Evolutionary conservation across 2,329 filamentous ascomycete species (phyloP).

Genomic region (Alternaria longipes): DNA sequence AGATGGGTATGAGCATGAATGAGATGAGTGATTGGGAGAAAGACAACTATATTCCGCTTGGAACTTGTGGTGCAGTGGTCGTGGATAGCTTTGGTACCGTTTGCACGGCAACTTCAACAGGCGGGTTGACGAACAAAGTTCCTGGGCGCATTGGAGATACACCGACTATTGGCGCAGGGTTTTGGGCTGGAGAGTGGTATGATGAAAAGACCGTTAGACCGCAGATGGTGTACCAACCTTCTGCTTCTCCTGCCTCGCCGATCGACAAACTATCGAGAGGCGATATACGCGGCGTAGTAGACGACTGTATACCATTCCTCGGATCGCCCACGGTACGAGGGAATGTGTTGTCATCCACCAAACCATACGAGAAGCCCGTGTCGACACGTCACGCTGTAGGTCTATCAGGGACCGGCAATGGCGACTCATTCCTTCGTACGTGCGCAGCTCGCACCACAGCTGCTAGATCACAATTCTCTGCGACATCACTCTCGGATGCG

Average conservation of each 20-base stretch:
- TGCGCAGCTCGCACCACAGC: conserved; percentile 76
- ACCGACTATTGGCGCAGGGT: conserved; percentile 82
- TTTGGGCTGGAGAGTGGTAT: conserved; percentile 88
- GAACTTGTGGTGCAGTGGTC: conserved; percentile 84
- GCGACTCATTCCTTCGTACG: conserved; percentile 82
- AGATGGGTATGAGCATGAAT: conserved; percentile 19
- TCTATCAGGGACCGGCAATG: conserved; percentile 84
- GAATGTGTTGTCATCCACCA: background rate
- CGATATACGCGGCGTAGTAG: conserved; percentile 60
- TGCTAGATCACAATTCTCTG: conserved; percentile 73
- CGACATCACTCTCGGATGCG: conserved; percentile 63
- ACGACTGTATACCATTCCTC: conserved; percentile 66
- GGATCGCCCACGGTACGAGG: conserved; percentile 46
- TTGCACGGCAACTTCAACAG: conserved; percentile 72
- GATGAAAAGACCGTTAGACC: conserved; percentile 51
- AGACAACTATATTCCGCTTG: conserved; percentile 77
- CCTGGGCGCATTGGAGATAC: conserved; percentile 88
- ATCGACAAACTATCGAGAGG: conserved; percentile 40
- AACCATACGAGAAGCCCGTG: conserved; percentile 7
- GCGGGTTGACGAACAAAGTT: conserved; percentile 88
- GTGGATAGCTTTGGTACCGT: conserved; percentile 79
- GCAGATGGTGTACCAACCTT: conserved; percentile 33
- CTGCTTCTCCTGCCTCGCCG: conserved; percentile 22
- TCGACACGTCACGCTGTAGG: conserved; percentile 58
- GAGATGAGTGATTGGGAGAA: conserved; percentile 63